phyloP scores from a whole-genome alignment of 140 eudicot species.

The Cichorium intybus region DNA sequence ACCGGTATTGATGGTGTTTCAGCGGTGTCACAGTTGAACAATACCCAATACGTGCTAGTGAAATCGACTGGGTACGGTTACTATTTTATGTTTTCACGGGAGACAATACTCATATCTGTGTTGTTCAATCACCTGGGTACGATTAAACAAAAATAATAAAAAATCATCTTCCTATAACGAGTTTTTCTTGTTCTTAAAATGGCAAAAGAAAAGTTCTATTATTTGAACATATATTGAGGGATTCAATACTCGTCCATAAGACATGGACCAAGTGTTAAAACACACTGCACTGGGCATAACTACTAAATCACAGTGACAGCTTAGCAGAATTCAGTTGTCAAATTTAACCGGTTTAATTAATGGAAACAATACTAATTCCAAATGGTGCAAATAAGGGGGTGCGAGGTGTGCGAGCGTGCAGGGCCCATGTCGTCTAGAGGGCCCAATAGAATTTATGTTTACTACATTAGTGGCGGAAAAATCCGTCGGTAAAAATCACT shows the following conservation, averaged over 20 bases:
- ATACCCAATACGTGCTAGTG: background rate
- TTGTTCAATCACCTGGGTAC: background rate
- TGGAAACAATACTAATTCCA: background rate
- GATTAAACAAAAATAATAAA: background rate
- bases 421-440: no score
- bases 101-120: background rate
- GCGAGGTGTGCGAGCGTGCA: no score
- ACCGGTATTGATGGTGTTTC: background rate
- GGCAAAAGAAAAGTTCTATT: background rate
- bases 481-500: no score
- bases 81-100: conserved; percentile 1
- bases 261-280: no score
- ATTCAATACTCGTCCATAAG: background rate
- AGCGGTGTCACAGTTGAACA: background rate
- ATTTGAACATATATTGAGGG: background rate
- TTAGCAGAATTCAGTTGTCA: no score
- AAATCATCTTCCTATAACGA: background rate
- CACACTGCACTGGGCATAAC: background rate
- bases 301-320: background rate
- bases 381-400: no score
- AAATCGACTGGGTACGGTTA: background rate
- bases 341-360: background rate
- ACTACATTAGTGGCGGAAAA: no score
- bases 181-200: background rate
- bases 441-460: no score